Percentiles rank a stretch among this genome's conserved stretches.
These are phyloP conservation scores for Pythium folliculosum DNA, from an alignment of 352 stramenopile species.

Conservation along the genomic window DNA sequence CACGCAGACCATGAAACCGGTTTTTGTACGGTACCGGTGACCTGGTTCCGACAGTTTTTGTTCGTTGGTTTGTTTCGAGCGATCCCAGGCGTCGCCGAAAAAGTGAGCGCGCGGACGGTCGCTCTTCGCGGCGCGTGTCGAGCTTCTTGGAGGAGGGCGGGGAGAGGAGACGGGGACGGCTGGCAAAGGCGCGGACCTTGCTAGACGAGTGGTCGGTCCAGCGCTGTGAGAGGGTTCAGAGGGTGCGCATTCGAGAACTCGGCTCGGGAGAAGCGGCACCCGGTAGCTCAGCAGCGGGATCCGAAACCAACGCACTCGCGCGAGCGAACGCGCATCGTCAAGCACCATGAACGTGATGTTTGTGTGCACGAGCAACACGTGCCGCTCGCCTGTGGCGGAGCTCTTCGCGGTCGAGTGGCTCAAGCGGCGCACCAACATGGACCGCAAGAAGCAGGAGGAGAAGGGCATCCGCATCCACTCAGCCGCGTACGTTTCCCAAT, in stretches of 20 bases:
- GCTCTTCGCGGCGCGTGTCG: background rate
- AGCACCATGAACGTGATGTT: conserved; percentile 75
- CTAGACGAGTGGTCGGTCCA: background rate
- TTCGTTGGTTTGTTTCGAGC: background rate
- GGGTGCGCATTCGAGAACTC: conserved; percentile 9
- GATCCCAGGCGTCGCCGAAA: background rate
- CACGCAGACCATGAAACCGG: background rate
- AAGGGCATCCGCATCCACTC: conserved; percentile 72
- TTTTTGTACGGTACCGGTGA: background rate
- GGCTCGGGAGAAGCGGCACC: background rate
- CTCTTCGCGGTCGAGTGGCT: conserved; percentile 82
- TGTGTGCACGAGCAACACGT: conserved; percentile 87
- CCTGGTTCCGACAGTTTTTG: background rate
- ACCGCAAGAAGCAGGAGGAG: conserved; percentile 66
- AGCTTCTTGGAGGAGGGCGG: no score
- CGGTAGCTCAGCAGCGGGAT: background rate
- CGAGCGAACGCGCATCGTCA: background rate
- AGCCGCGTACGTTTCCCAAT: conserved; percentile 47
- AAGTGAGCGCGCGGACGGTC: background rate
- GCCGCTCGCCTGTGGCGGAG: conserved; percentile 76
- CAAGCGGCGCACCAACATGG: conserved; percentile 61
- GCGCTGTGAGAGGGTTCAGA: no score
- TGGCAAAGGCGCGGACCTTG: background rate
- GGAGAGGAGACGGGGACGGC: background rate
- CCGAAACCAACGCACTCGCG: background rate